Percentiles rank a stretch among this genome's conserved stretches.
Conservation (phyloP, 148 eudicot genomes). For the Bassia scoparia region DNA sequence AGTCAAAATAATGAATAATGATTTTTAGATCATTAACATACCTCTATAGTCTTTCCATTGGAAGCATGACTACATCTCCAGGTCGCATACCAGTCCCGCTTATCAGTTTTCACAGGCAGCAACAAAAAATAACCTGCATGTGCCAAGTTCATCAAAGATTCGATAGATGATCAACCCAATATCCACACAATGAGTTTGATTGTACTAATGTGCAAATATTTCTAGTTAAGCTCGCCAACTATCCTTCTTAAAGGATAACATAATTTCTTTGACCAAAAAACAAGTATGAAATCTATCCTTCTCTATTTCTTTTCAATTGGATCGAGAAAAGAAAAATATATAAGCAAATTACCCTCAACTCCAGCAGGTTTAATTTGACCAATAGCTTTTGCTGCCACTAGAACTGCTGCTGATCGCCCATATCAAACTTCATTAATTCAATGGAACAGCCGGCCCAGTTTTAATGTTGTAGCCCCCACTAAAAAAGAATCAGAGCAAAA, state of each 20-base stretch:
- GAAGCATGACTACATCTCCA: slow-evolving; percentile 92
- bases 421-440: slow-evolving; percentile 93
- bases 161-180: neutral
- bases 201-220: neutral
- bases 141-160: neutral
- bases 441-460: slow-evolving; percentile 91
- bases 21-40: slow-evolving; percentile 22
- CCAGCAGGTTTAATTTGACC: slow-evolving; percentile 96
- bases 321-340: neutral
- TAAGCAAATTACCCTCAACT: slow-evolving; percentile 74
- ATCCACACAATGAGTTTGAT: neutral
- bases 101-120: slow-evolving; percentile 99
- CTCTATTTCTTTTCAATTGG: neutral
- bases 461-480: slow-evolving; percentile 99
- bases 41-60: slow-evolving; percentile 99
- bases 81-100: slow-evolving; percentile 99
- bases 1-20: neutral
- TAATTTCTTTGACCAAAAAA: neutral
- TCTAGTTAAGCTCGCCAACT: neutral
- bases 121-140: slow-evolving; percentile 91
- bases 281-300: neutral
- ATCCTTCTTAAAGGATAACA: neutral
- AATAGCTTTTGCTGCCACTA: slow-evolving; percentile 98
- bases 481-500: slow-evolving; percentile 18
- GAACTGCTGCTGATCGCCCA: slow-evolving; percentile 98